phyloP scores from a whole-genome alignment of 805 yeast species.

The Kodamaea neixiangensis region DNA sequence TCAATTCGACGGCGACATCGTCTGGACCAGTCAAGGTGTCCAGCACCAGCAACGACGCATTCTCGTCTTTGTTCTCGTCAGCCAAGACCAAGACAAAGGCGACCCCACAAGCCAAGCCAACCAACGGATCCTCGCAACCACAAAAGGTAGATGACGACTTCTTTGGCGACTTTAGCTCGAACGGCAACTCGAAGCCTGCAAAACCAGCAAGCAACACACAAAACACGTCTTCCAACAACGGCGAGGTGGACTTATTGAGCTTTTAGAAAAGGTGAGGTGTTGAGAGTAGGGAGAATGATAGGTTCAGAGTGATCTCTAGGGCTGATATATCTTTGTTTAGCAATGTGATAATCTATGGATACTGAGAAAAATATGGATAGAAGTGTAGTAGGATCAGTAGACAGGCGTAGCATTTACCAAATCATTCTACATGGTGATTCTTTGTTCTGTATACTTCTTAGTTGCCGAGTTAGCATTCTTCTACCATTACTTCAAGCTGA shows the following conservation, averaged over 20 bases:
- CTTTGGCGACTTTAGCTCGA: constrained; percentile 36
- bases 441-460: too few species aligned
- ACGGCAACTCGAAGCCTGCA: constrained; percentile 14
- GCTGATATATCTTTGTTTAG: not conserved
- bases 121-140: constrained; percentile 18
- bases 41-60: constrained; percentile 57
- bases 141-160: constrained; percentile 25
- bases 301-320: not conserved
- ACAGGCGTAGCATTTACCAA: too few species aligned
- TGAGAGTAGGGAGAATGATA: not conserved
- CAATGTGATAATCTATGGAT: not conserved
- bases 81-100: constrained; percentile 54
- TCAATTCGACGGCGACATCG: constrained; percentile 24
- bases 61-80: constrained; percentile 65
- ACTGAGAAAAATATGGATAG: not conserved
- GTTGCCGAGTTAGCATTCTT: too few species aligned
- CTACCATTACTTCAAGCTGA: too few species aligned
- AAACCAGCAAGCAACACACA: constrained; percentile 17
- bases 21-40: constrained; percentile 38
- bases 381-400: not conserved
- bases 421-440: too few species aligned
- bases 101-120: constrained; percentile 7
- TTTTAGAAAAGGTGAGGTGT: constrained; percentile 27
- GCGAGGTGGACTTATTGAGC: constrained; percentile 53
- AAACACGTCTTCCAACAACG: constrained; percentile 18